A percentile compares a stretch with the other conserved stretches of the same genome.
Conservation (phyloP, 164 flowering plant species). For the Litsea cubeba region DNA sequence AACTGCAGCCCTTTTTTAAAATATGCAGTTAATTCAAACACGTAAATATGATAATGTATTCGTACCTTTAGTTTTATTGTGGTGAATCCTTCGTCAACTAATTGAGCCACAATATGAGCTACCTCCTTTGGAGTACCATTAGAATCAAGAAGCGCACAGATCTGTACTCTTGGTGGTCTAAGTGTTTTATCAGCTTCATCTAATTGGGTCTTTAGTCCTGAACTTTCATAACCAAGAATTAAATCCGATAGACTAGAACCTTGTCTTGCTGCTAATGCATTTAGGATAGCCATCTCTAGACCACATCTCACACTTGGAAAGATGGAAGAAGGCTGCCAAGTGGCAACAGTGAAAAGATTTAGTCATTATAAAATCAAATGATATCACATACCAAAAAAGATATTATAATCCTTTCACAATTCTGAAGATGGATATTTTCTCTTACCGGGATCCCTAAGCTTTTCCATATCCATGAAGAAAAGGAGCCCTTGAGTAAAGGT, state of each 20-base stretch:
- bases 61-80: constrained; percentile 83
- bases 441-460: constrained; percentile 64
- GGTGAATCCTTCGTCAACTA: constrained; percentile 78
- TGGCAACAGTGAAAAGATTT: constrained; percentile 8
- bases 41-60: not conserved
- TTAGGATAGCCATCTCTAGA: constrained; percentile 89
- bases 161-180: constrained; percentile 33
- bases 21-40: not conserved
- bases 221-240: constrained; percentile 24
- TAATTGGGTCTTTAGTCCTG: constrained; percentile 11
- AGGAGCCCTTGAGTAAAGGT: constrained; percentile 60
- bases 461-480: constrained; percentile 81
- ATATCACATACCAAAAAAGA: not conserved
- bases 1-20: not conserved
- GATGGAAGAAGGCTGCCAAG: constrained; percentile 53
- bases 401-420: not conserved
- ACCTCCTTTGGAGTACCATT: constrained; percentile 66
- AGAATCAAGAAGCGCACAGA: constrained; percentile 86
- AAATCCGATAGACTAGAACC: constrained; percentile 48
- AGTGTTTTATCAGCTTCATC: constrained; percentile 19
- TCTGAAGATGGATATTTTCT: constrained; percentile 2
- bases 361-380: not conserved
- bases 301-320: constrained; percentile 96
- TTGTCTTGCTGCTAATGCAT: constrained; percentile 63
- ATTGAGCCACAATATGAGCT: constrained; percentile 46